Evolutionary conservation across 2,329 filamentous ascomycete species (phyloP).

Genomic region (Celoporthe dispersa): DNA sequence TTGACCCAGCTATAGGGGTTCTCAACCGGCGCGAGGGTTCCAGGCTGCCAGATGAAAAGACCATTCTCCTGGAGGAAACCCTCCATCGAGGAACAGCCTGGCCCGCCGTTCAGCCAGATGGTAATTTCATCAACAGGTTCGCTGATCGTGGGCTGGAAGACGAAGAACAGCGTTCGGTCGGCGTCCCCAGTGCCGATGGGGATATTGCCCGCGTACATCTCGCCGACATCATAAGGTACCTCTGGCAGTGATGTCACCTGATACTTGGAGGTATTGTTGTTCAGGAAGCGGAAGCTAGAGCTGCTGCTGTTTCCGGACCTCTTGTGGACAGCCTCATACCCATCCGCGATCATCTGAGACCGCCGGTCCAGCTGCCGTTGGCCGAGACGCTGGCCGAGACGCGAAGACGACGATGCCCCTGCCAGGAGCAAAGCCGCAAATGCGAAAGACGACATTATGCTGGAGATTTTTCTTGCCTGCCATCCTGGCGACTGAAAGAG

Average conservation of each 20-base stretch:
- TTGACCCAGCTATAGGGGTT: constrained; percentile 23
- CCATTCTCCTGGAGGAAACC: constrained; percentile 23
- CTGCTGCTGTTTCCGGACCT: constrained; percentile 2
- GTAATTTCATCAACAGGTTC: constrained; percentile 19
- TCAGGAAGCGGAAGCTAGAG: constrained; percentile 12
- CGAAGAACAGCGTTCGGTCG: constrained; percentile 13
- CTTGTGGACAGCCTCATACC: not conserved
- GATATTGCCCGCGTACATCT: constrained; percentile 18
- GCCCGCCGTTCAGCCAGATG: constrained; percentile 25
- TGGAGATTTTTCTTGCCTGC: not conserved
- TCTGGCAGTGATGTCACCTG: constrained; percentile 19
- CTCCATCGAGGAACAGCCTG: constrained; percentile 20
- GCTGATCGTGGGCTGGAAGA: constrained; percentile 15
- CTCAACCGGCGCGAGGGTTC: constrained; percentile 15
- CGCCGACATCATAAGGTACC: constrained; percentile 23
- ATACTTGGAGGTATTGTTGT: constrained; percentile 6
- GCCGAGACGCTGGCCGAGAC: constrained; percentile 4
- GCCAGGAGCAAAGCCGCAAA: not conserved
- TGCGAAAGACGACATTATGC: not conserved
- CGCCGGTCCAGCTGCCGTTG: constrained; percentile 9
- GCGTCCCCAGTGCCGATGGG: constrained; percentile 4
- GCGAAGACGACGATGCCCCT: constrained; percentile 1
- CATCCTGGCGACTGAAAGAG: not conserved
- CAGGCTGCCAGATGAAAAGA: constrained; percentile 11
- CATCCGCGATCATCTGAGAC: not conserved